A percentile compares a stretch with the other conserved stretches of the same genome.
Evolutionary conservation across 2,329 filamentous ascomycete genomes (phyloP).

Genomic region (Pestalotiopsis sp.): DNA sequence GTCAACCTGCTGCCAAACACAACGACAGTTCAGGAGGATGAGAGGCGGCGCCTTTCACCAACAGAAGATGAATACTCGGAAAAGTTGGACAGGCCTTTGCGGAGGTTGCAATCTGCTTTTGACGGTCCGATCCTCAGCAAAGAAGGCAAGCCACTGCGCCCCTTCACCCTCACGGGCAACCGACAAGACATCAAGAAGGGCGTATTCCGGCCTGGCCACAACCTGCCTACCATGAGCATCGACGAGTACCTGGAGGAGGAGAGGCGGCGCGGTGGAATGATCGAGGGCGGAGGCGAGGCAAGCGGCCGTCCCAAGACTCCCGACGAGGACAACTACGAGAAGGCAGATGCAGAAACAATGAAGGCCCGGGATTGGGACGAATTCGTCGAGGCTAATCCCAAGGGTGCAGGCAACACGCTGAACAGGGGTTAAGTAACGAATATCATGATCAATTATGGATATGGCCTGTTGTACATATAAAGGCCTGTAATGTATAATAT

Average conservation of each 20-base stretch:
- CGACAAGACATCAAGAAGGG: constrained; percentile 74
- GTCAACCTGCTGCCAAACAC: constrained; percentile 41
- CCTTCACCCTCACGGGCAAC: constrained; percentile 82
- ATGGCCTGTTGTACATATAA: not conserved
- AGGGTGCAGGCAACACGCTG: constrained; percentile 78
- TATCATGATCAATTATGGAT: not conserved
- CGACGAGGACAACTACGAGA: constrained; percentile 89
- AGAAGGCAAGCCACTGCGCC: constrained; percentile 82
- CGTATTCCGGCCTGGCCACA: constrained; percentile 90
- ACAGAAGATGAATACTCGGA: constrained; percentile 60
- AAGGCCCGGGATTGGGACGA: constrained; percentile 97
- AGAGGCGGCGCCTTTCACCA: constrained; percentile 37
- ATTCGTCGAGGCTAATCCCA: constrained; percentile 85
- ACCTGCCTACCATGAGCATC: constrained; percentile 94
- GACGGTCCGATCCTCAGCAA: constrained; percentile 74
- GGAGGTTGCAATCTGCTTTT: constrained; percentile 47
- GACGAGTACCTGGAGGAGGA: constrained; percentile 98
- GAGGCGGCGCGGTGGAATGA: constrained; percentile 77
- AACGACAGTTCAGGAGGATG: constrained; percentile 48
- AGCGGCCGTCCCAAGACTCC: constrained; percentile 67
- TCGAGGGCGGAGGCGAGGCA: constrained; percentile 84
- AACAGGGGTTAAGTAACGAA: constrained; percentile 61
- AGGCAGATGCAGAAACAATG: constrained; percentile 84
- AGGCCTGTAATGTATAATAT: constrained; percentile 9
- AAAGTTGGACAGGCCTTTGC: constrained; percentile 67